Evolutionary conservation across 306 rosid species (phyloP).

Genomic region (Macrotyloma uniflorum): DNA sequence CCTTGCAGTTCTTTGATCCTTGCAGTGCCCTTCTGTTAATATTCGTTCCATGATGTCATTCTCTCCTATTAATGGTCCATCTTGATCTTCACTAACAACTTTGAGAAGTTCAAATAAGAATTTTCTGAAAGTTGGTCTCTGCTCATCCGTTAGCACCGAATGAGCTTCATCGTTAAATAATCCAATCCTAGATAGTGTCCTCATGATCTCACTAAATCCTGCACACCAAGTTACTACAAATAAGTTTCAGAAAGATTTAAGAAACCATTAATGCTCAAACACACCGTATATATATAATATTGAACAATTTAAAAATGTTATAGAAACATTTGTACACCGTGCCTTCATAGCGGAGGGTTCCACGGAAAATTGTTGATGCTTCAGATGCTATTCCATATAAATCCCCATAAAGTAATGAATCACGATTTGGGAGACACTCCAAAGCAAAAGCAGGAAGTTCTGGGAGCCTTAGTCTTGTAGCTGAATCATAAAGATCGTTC

Average conservation of each 20-base stretch:
- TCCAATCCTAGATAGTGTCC: constrained; percentile 78
- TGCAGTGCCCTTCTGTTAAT: constrained; percentile 63
- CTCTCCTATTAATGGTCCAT: constrained; percentile 55
- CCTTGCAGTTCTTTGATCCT: constrained; percentile 61
- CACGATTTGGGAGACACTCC: constrained; percentile 88
- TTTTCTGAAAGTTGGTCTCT: constrained; percentile 60
- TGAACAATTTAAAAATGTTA: constrained; percentile 18
- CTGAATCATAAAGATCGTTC: constrained; percentile 76
- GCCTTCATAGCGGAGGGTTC: constrained; percentile 98
- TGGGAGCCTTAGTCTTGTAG: constrained; percentile 63
- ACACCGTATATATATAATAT: neutral
- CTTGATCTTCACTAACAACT: constrained; percentile 38
- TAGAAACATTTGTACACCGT: constrained; percentile 37
- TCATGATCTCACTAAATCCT: constrained; percentile 94
- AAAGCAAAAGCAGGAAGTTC: constrained; percentile 94
- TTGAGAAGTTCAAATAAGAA: constrained; percentile 74
- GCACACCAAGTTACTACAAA: neutral
- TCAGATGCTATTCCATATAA: constrained; percentile 83
- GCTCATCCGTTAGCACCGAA: constrained; percentile 57
- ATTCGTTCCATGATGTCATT: constrained; percentile 59
- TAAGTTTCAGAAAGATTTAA: constrained; percentile 32
- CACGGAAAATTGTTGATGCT: constrained; percentile 89
- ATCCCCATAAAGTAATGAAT: constrained; percentile 81
- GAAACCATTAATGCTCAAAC: neutral
- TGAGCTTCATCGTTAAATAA: constrained; percentile 62